Conservation (phyloP, 1,284 basidiomycete species). For the Athelia psychrophila region DNA sequence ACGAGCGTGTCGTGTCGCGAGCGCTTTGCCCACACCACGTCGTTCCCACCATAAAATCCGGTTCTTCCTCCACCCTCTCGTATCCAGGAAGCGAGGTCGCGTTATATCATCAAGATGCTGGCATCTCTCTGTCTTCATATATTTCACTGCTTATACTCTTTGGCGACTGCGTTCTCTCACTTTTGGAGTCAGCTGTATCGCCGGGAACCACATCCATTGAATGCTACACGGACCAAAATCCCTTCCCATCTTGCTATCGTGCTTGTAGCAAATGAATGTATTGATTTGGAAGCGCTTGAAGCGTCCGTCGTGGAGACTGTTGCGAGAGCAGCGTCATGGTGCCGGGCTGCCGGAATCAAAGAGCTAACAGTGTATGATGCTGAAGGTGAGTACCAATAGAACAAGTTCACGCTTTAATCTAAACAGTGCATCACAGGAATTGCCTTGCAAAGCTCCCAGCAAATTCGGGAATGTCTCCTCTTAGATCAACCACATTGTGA, state of each 20-base stretch:
- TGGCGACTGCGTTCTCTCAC: conserved; percentile 38
- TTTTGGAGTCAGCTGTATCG: conserved; percentile 34
- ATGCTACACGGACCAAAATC: conserved; percentile 45
- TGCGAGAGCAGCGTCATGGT: conserved; percentile 56
- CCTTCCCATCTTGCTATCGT: conserved; percentile 66
- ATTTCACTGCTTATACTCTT: conserved; percentile 56
- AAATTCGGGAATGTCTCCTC: conserved; percentile 34
- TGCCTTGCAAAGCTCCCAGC: conserved; percentile 39
- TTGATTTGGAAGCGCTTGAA: conserved; percentile 33
- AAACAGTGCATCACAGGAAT: conserved; percentile 35
- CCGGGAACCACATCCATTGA: conserved; percentile 42
- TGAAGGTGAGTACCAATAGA: conserved; percentile 44
- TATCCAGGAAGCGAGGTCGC: background rate
- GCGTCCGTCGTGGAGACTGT: conserved; percentile 48
- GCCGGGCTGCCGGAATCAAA: conserved; percentile 51
- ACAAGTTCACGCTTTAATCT: background rate
- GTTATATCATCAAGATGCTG: conserved; percentile 26
- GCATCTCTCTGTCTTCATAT: conserved; percentile 43
- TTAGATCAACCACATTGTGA: conserved; percentile 24
- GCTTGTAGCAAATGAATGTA: conserved; percentile 40
- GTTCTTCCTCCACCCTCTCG: background rate
- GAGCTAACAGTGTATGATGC: conserved; percentile 69
- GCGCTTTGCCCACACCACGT: too few species aligned
- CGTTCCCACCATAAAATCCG: background rate
- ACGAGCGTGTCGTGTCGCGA: conserved; percentile 2